phyloP scores from a whole-genome alignment of 352 stramenopile genomes.

The Pythium periplocum region DNA sequence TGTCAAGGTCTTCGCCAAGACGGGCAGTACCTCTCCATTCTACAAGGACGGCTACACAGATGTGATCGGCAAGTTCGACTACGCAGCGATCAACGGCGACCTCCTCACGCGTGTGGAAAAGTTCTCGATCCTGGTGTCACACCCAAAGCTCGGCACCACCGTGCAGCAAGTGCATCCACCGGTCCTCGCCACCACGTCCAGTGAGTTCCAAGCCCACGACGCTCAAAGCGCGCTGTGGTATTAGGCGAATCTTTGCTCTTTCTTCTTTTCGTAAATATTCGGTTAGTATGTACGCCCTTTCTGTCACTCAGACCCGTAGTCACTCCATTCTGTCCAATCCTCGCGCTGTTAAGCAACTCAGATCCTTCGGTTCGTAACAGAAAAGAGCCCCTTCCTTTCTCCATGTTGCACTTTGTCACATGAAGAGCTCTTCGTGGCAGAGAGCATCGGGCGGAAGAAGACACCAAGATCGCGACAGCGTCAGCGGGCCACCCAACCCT shows the following conservation, averaged over 20 bases:
- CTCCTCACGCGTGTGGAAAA: constrained; percentile 30
- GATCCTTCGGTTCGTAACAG: no score
- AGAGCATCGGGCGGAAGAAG: no score
- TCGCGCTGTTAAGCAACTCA: no score
- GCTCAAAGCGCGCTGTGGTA: constrained; percentile 15
- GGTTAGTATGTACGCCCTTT: no score
- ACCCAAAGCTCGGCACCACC: constrained; percentile 33
- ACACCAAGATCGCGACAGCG: no score
- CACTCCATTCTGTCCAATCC: no score
- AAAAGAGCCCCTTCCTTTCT: no score
- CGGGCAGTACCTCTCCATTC: constrained; percentile 23
- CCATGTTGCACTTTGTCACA: no score
- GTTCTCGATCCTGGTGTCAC: constrained; percentile 44
- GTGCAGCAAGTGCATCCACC: constrained; percentile 42
- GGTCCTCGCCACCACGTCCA: constrained; percentile 26
- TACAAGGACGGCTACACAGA: constrained; percentile 85
- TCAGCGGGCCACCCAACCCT: no score
- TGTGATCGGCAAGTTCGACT: constrained; percentile 67
- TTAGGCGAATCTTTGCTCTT: not conserved
- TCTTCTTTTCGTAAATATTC: no score
- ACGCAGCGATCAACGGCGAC: constrained; percentile 53
- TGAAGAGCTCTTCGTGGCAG: no score
- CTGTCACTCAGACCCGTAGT: no score
- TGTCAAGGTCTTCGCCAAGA: constrained; percentile 64
- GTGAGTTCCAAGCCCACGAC: constrained; percentile 19